These are phyloP conservation scores for Colletotrichum australisinense DNA, from an alignment of 2,329 filamentous ascomycete species.

Conservation along the genomic window DNA sequence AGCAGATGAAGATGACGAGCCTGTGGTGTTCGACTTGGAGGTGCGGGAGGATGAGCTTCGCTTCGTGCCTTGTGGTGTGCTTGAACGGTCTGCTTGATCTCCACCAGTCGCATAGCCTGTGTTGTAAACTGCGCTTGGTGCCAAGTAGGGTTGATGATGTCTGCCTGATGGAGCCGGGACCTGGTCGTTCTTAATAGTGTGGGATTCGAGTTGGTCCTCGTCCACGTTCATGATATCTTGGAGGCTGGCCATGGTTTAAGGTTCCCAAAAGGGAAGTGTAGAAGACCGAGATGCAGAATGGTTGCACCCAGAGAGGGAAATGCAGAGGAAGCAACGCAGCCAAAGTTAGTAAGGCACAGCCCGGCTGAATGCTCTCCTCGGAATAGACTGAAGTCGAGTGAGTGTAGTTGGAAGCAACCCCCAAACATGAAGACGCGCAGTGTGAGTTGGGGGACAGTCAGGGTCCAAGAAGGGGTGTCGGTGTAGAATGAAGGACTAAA, in stretches of 20 bases:
- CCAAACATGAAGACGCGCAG: constrained; percentile 41
- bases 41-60: constrained; percentile 47
- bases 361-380: constrained; percentile 49
- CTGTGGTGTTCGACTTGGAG: constrained; percentile 43
- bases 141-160: constrained; percentile 44
- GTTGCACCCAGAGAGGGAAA: constrained; percentile 17
- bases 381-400: constrained; percentile 45
- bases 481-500: constrained; percentile 28
- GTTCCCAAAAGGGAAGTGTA: constrained; percentile 53
- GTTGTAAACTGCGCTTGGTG: constrained; percentile 48
- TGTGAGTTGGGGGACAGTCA: constrained; percentile 35
- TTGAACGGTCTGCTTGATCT: constrained; percentile 45
- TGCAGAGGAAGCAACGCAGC: constrained; percentile 41
- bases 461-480: constrained; percentile 36
- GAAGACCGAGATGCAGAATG: constrained; percentile 27
- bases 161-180: constrained; percentile 47
- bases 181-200: constrained; percentile 58
- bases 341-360: constrained; percentile 62
- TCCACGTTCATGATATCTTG: constrained; percentile 68
- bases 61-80: constrained; percentile 48
- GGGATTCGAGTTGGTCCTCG: constrained; percentile 57
- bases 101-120: constrained; percentile 53
- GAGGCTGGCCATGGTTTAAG: constrained; percentile 63
- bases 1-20: constrained; percentile 38
- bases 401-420: constrained; percentile 46